phyloP scores from a whole-genome alignment of 2,329 filamentous ascomycete genomes.

The Reticulascus tulasneorum region DNA sequence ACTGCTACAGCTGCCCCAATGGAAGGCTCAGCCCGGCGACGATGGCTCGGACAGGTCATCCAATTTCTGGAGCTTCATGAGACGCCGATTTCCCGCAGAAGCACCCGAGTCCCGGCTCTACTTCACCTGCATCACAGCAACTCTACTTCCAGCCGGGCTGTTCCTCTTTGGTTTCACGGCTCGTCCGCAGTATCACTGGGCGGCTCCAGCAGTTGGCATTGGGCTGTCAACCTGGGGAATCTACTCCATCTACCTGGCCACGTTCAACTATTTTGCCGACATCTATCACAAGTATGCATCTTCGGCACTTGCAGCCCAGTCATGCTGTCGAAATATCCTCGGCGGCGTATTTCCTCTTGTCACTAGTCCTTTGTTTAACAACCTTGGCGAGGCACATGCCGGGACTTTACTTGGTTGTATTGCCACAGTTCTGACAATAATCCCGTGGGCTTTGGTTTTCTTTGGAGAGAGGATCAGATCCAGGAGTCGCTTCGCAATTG shows the following conservation, averaged over 20 bases:
- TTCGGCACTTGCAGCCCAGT: conserved; percentile 81
- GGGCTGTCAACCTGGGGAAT: conserved; percentile 79
- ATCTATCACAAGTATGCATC: conserved; percentile 81
- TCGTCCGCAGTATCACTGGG: conserved; percentile 62
- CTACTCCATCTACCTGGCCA: conserved; percentile 79
- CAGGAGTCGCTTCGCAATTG: conserved; percentile 68
- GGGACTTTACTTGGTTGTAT: conserved; percentile 75
- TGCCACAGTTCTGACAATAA: conserved; percentile 62
- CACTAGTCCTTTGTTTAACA: conserved; percentile 67
- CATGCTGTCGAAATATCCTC: conserved; percentile 79
- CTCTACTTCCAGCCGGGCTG: conserved; percentile 72
- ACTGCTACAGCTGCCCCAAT: conserved; percentile 47
- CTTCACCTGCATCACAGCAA: conserved; percentile 73
- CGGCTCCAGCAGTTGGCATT: conserved; percentile 66
- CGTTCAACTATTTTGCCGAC: conserved; percentile 91
- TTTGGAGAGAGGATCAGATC: conserved; percentile 73
- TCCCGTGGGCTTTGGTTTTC: conserved; percentile 84
- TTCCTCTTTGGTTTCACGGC: conserved; percentile 78
- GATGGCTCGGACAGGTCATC: conserved; percentile 24
- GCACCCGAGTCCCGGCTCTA: conserved; percentile 77
- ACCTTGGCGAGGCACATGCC: conserved; percentile 66
- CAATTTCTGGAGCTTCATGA: conserved; percentile 41
- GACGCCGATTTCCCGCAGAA: conserved; percentile 41
- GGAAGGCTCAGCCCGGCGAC: conserved; percentile 28
- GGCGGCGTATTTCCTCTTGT: conserved; percentile 79